phyloP scores from a whole-genome alignment of 345 rosid species.

The Salix caprea region DNA sequence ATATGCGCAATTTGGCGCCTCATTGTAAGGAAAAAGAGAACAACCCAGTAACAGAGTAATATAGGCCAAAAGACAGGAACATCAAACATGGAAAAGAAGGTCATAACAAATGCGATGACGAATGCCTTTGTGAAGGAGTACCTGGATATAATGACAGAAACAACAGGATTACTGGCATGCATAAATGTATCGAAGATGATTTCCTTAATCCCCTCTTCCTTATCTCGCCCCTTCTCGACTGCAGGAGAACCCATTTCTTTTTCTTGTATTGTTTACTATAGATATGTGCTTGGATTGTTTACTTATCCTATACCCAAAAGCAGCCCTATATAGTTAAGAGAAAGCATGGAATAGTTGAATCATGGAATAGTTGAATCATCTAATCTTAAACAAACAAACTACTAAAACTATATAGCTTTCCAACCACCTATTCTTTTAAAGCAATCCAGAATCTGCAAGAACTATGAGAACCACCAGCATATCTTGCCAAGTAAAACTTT shows the following conservation, averaged over 20 bases:
- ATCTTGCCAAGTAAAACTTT: neutral
- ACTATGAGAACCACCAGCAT: neutral
- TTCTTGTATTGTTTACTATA: too few relatives aligned
- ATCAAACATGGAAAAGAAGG: slow-evolving; percentile 77
- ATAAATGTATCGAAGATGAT: neutral
- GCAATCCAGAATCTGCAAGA: neutral
- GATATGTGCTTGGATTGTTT: too few relatives aligned
- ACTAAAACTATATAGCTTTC: neutral
- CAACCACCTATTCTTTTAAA: neutral
- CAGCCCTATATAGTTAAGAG: neutral
- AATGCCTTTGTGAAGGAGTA: slow-evolving; percentile 80
- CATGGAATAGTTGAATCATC: neutral
- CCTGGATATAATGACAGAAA: slow-evolving; percentile 39
- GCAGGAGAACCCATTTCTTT: too few relatives aligned
- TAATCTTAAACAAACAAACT: neutral
- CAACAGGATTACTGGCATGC: neutral
- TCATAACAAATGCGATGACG: slow-evolving; percentile 73
- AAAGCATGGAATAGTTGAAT: neutral
- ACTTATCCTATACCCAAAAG: neutral
- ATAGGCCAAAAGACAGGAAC: slow-evolving; percentile 94
- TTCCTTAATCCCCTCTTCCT: neutral
- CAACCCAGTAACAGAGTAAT: slow-evolving; percentile 76
- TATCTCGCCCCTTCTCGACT: too few relatives aligned
- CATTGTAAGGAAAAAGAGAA: slow-evolving; percentile 79
- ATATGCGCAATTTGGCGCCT: slow-evolving; percentile 83